Evolutionary conservation across 257 asterid species (phyloP), one percentile per base, ranked within the genome.

Genomic region (Nicotiana sylvestris): DNA sequence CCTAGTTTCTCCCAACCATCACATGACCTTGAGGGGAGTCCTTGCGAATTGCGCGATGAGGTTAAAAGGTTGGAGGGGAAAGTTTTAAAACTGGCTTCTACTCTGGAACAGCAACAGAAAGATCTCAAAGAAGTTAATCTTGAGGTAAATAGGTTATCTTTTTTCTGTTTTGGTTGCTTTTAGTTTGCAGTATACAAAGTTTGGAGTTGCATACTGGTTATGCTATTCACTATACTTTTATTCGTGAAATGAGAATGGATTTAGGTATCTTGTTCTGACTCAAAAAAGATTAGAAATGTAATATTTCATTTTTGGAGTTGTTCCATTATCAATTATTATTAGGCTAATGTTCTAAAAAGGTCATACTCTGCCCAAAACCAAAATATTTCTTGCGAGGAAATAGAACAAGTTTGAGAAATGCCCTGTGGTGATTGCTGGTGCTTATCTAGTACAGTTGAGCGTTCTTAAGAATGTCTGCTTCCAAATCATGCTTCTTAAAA

Each of bases 61-160:
- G 91, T 94, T 81, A 87, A 58, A 80, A 89, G 94, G 85, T 84
- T 96, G 89, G 98, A 90, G 87, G 95, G 98, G 33, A 94, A 93
- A 87, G 91, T 90, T 56, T 84, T 86, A n/a, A 91, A 89, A 33
- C 90, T 96, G 62, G 81, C 83, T 86, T 91, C 95, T 21, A 86
- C 86, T 85, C 86, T 96, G 89, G 98, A 93, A 85, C 87, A 84
- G 86, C 94, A 90, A 81, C 90, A 89, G 37, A 89, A 88, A 87
- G 94, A 88, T 33, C 82, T 87, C 76, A 88, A 88, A 82, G 91
- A 90, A 83, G 87, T 88, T 53, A 88, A 86, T 65, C 83, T 84
- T 11, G 91, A 90, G 98, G 99, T 96, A 88, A 39, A 37, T 39
- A 29, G 5, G 72, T 30, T 12, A 21, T 32, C 81, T 51, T 29